These are phyloP conservation scores for Coelastrella sp. DNA, from an alignment of 139 green algal genomes.

Conservation along the genomic window DNA sequence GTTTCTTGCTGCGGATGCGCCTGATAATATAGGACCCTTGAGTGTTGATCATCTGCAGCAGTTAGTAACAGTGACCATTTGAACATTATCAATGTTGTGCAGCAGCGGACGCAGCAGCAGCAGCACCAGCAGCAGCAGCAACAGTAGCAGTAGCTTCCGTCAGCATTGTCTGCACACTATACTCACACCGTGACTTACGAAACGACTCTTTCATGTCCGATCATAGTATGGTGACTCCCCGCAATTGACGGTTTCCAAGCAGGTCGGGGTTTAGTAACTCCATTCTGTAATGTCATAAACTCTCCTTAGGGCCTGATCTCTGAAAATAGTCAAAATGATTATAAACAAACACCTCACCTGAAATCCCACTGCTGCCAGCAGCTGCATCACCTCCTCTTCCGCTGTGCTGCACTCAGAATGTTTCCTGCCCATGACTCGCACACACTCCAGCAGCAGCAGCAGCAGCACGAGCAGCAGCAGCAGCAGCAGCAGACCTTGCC, in stretches of 20 bases:
- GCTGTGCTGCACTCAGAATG: not conserved
- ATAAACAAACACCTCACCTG: not conserved
- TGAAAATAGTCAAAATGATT: not conserved
- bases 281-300: not conserved
- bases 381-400: slow-evolving; percentile 10
- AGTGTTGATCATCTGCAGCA: slow-evolving; percentile 28
- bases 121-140: slow-evolving; percentile 22
- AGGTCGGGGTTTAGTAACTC: not conserved
- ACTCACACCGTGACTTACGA: not conserved
- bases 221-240: not conserved
- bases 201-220: not conserved
- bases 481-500: slow-evolving; percentile 8
- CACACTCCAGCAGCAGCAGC: slow-evolving; percentile 31
- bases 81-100: not conserved
- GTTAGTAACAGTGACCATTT: not conserved
- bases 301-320: not conserved
- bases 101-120: not conserved
- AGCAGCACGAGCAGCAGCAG: slow-evolving; percentile 21
- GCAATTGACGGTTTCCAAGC: not conserved
- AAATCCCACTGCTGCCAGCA: slow-evolving; percentile 4
- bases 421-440: not conserved
- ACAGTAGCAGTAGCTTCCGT: not conserved
- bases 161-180: not conserved
- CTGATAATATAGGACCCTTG: slow-evolving; percentile 9
- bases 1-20: not conserved